phyloP scores from a whole-genome alignment of 1,284 basidiomycete species.

The Pulchroboletus neoregius region DNA sequence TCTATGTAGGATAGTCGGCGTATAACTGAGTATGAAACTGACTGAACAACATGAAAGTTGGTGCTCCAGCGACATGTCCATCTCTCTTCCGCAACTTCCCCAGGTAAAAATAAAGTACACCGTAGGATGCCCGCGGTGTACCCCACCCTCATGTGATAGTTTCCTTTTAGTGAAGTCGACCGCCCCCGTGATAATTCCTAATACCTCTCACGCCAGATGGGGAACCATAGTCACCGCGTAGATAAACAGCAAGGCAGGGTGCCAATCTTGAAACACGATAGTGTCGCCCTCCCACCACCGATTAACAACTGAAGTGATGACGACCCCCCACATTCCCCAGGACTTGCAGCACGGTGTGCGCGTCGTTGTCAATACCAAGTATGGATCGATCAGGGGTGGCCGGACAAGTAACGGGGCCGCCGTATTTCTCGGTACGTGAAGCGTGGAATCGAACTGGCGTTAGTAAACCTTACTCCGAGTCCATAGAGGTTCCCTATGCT shows the following conservation, averaged over 20 bases:
- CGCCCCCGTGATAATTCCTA: too few relatives aligned
- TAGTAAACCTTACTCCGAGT: neutral
- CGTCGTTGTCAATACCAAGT: conserved; percentile 50
- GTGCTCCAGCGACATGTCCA: neutral
- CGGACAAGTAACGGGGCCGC: conserved; percentile 55
- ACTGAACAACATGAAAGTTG: neutral
- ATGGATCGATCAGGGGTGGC: conserved; percentile 54
- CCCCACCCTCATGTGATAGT: too few relatives aligned
- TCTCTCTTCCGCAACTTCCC: too few relatives aligned
- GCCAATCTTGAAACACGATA: neutral
- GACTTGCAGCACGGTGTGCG: conserved; percentile 43
- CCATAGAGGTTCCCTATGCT: conserved; percentile 69
- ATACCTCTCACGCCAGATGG: too few relatives aligned
- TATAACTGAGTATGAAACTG: neutral
- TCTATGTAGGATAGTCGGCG: conserved; percentile 11
- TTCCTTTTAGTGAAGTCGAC: too few relatives aligned
- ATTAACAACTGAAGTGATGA: conserved; percentile 1
- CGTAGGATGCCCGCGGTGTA: too few relatives aligned
- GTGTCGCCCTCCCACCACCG: neutral
- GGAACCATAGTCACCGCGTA: neutral
- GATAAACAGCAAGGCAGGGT: conserved; percentile 10
- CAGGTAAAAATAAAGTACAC: too few relatives aligned
- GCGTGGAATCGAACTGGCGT: neutral
- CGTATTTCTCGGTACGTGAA: conserved; percentile 56
- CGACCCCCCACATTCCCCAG: conserved; percentile 41